Base-by-base conservation (phyloP, 352 stramenopile genomes). In the Phytophthora uliginosa region DNA sequence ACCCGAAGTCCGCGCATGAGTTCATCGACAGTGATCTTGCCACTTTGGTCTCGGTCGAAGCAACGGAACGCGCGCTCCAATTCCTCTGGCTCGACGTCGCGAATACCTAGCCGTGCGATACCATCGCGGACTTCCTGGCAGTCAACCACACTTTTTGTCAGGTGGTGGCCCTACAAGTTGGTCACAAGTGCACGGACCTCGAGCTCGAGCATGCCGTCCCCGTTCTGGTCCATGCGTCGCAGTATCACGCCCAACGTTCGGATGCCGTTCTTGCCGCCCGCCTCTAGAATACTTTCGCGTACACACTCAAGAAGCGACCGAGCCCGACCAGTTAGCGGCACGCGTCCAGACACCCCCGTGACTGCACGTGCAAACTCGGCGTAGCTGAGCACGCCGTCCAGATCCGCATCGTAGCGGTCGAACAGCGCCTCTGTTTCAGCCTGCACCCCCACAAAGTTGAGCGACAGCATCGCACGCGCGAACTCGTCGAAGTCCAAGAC, bases 391-490 rank as follows among this genome's bases (percentile, higher is more conserved):
- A 86, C 79, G 1, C 91, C 89, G 58, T 91, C 84, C 5, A 95
- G 77, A 55, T 98, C 89, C 52, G 89, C 82, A 56, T 98, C 92
- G 54, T 97, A 97, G 40, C 90, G 87, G 57, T 98, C 91, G 34
- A 98, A 98, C 17, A 98, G 82, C 26, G 82, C 85, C 45, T 97
- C 87, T 13, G 93, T 75, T 68, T 96, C 91, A 15, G 88, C 84
- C 69, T 97, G 92, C 26, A 94, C 91, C 24, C 93, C 92, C 7
- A 98, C 84, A 61, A 98, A 96, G 67, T 98, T 97, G 58, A 98
- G 82, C 36, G 81, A 83, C 47, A 92, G 66, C 86, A 97, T 95
- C 3, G 89, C 92, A 33, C 88, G 85, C 52, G 81, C 89, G 62
- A 97, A 98, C 73, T 98, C 91, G 61, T 97, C 88, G 71, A 94